Conservation (phyloP, 192 early-diverging fungal species). For the Coemansia sp. region DNA sequence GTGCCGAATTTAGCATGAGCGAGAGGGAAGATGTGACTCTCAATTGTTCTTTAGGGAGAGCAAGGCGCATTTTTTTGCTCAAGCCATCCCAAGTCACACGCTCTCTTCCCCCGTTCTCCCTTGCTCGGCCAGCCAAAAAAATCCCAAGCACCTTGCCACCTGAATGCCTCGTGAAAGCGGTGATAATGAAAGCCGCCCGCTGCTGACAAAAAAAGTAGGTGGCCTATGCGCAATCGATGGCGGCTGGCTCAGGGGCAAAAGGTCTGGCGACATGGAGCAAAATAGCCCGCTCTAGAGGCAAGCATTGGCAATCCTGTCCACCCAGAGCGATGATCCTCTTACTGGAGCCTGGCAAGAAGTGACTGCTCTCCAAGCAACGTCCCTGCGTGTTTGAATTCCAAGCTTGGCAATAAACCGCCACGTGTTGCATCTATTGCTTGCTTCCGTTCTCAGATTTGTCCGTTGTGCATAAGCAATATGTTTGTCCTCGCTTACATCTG, state of each 20-base stretch:
- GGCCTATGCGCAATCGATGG: conserved; percentile 5
- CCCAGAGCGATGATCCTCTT: background rate
- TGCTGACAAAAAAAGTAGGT: background rate
- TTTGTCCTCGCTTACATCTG: background rate
- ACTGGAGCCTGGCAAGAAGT: background rate
- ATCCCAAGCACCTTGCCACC: background rate
- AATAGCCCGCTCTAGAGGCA: background rate
- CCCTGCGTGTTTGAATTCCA: conserved; percentile 6
- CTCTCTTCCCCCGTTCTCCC: background rate
- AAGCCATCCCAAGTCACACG: conserved; percentile 5
- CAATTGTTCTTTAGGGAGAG: background rate
- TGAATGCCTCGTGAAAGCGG: conserved; percentile 1
- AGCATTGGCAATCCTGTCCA: background rate
- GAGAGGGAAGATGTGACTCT: background rate
- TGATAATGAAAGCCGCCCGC: no score
- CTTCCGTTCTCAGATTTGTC: conserved; percentile 3
- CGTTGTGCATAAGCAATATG: background rate
- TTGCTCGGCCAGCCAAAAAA: background rate
- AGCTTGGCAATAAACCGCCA: conserved; percentile 12
- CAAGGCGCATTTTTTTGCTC: conserved; percentile 1
- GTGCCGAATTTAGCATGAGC: conserved; percentile 4
- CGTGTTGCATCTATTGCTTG: conserved; percentile 7
- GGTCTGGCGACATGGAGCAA: background rate
- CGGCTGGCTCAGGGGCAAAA: background rate
- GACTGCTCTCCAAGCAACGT: conserved; percentile 5